phyloP scores from a whole-genome alignment of 2,329 filamentous ascomycete genomes.

The Aspergillus uvarum region DNA sequence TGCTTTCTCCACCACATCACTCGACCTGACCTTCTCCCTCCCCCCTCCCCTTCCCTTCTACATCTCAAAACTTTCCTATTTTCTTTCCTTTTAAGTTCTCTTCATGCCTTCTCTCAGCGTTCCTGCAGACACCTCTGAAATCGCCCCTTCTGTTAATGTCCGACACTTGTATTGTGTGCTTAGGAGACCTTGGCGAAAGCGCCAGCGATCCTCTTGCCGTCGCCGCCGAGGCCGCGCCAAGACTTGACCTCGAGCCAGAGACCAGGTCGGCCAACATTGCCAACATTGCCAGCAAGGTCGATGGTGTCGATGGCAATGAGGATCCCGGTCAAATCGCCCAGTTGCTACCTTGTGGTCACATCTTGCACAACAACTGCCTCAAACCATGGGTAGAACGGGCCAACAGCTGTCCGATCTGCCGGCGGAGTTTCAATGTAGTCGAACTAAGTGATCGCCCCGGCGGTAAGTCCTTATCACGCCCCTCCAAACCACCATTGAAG shows the following conservation, averaged over 20 bases:
- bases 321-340: slow-evolving; percentile 58
- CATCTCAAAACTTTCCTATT: slow-evolving; percentile 21
- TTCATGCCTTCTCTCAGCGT: slow-evolving; percentile 41
- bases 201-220: slow-evolving; percentile 51
- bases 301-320: slow-evolving; percentile 36
- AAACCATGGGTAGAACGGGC: slow-evolving; percentile 94
- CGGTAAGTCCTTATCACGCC: slow-evolving; percentile 58
- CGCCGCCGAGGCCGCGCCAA: slow-evolving; percentile 44
- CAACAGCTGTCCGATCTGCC: slow-evolving; percentile 97
- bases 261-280: slow-evolving; percentile 26
- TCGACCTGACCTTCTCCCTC: slow-evolving; percentile 24
- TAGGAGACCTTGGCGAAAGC: slow-evolving; percentile 65
- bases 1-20: slow-evolving; percentile 33
- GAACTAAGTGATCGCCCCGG: slow-evolving; percentile 77
- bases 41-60: slow-evolving; percentile 24
- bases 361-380: slow-evolving; percentile 88
- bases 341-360: slow-evolving; percentile 77
- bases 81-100: slow-evolving; percentile 28
- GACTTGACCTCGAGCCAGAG: slow-evolving; percentile 38
- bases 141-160: slow-evolving; percentile 52
- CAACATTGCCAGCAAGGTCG: slow-evolving; percentile 28
- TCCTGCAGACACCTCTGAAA: slow-evolving; percentile 29
- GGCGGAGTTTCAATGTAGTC: slow-evolving; percentile 85
- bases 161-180: slow-evolving; percentile 70
- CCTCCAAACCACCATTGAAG: neutral